Evolutionary conservation across 2,329 filamentous ascomycete genomes (phyloP).

Genomic region (Microdochium paspali): DNA sequence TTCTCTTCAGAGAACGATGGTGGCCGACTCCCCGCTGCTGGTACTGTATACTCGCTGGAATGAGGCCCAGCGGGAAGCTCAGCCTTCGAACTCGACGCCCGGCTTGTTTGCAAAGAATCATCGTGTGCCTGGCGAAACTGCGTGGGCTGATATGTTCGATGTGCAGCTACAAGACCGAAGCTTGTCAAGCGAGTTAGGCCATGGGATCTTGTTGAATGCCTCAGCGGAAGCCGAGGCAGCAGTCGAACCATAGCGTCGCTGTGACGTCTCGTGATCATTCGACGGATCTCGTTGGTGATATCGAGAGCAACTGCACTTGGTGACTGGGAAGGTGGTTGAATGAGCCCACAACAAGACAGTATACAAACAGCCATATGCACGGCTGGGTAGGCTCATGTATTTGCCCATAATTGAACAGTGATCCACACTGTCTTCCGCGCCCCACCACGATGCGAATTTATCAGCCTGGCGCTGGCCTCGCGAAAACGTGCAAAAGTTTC

Average conservation of each 20-base stretch:
- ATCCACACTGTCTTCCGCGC: neutral
- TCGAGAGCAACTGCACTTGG: neutral
- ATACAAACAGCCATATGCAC: no score
- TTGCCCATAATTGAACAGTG: no score
- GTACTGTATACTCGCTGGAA: no score
- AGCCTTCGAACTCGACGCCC: no score
- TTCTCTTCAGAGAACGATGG: neutral
- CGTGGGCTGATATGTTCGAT: neutral
- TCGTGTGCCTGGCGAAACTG: no score
- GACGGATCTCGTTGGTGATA: neutral
- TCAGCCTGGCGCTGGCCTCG: neutral
- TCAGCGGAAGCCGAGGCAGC: neutral
- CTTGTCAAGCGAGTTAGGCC: neutral
- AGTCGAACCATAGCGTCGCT: slow-evolving; percentile 10
- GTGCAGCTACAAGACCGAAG: neutral
- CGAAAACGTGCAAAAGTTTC: slow-evolving; percentile 23
- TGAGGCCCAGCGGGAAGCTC: no score
- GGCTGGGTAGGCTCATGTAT: no score
- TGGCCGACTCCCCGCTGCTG: neutral
- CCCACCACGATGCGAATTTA: neutral
- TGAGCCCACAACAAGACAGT: no score
- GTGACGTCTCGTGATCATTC: neutral
- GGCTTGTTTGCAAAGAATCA: no score
- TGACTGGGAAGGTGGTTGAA: no score
- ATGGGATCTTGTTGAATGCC: neutral